Base-by-base conservation (phyloP, 495 filamentous ascomycete genomes). In the Lichenothelia convexa region DNA sequence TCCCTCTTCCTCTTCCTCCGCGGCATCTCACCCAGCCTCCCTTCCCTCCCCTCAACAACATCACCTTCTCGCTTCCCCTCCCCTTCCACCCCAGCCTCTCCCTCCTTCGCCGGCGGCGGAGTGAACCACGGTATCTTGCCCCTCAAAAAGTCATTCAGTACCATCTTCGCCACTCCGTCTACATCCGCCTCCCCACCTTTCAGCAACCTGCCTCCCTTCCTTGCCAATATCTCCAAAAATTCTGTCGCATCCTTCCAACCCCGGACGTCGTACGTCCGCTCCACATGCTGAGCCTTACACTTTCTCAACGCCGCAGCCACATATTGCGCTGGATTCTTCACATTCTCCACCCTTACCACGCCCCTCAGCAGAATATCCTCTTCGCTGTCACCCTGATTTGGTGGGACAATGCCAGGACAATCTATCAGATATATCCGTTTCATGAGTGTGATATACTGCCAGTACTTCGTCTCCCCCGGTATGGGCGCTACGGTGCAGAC, bases 401-500 rank as follows among this genome's bases (percentile, higher is more conserved):
- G 85, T 5, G 89, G 87, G 6, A 94, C 89, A 19, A 97, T 82
- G 46, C 89, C 89, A 23, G 89, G 89, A 48, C 89, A 94, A 50
- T 95, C 89, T 45, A 95, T 94, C 36, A 97, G 65, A 53, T 93
- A 95, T 30, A 97, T 94, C 34, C 91, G 66, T 55, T 84, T 86
- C 85, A 93, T 95, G 36, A 97, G 56, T 1, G 87, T 94, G 40
- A 97, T 79, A 45, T 93, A 95, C 55, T 97, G 85, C 85, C 85
- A 95, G 9, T 94, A 78, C 60, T 93, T 97, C 39, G 86, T 95
- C 56, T 85, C 79, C 7, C 87, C 87, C 5, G 89, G 87, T 41
- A 95, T 87, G 12, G 89, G 89, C n/a, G 89, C 89, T 4, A 93
- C 84, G 2, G 70, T 89, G 56, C 84, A 80, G 22, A 93, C 85